phyloP scores from a whole-genome alignment of 495 filamentous ascomycete genomes.

The Xylaria scruposa region DNA sequence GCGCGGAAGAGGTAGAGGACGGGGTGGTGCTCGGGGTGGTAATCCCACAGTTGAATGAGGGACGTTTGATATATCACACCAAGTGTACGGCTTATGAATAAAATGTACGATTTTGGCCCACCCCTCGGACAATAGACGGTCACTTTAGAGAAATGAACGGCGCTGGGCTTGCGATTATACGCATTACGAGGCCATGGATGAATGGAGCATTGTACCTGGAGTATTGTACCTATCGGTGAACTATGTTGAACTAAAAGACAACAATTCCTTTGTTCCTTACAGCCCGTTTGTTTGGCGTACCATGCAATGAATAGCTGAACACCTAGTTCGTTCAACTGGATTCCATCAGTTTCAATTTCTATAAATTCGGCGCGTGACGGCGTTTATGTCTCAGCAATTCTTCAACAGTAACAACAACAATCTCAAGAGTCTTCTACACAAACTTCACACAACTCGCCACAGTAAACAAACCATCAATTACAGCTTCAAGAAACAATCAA shows the following conservation, averaged over 20 bases:
- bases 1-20: slow-evolving; percentile 41
- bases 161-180: slow-evolving; percentile 8
- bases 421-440: neutral
- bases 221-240: neutral
- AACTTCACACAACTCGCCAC: neutral
- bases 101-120: neutral
- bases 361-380: neutral
- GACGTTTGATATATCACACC: slow-evolving; percentile 15
- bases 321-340: neutral
- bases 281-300: neutral
- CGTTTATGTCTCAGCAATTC: neutral
- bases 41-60: neutral
- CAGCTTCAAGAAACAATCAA: neutral
- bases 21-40: slow-evolving; percentile 45
- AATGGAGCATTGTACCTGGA: neutral
- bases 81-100: slow-evolving; percentile 1
- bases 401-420: neutral
- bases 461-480: neutral
- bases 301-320: neutral
- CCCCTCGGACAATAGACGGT: slow-evolving; percentile 25
- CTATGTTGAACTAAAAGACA: neutral
- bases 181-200: neutral
- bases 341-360: neutral
- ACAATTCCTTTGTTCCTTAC: neutral
- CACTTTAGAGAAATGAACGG: slow-evolving; percentile 54